Evolutionary conservation across 805 yeast species (phyloP).

Genomic region (Teunomyces pallodes): DNA sequence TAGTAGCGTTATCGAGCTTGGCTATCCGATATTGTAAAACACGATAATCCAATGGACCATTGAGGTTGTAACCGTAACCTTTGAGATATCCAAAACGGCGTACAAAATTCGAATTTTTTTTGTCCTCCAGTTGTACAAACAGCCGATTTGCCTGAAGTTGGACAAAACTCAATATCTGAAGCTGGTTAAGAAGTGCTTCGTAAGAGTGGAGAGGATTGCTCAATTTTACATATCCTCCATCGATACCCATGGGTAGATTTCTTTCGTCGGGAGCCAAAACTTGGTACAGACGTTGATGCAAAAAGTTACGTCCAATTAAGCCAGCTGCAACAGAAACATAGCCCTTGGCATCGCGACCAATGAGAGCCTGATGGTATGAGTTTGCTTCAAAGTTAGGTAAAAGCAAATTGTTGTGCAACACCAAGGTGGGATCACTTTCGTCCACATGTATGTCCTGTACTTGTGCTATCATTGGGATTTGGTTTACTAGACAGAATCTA

Average conservation of each 20-base stretch:
- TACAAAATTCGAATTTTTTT: conserved; percentile 9
- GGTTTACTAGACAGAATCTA: conserved; percentile 16
- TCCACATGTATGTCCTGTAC: conserved; percentile 14
- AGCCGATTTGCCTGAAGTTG: conserved; percentile 16
- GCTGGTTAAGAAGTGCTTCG: conserved; percentile 33
- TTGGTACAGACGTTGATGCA: conserved; percentile 16
- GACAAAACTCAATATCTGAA: conserved; percentile 33
- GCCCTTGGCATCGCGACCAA: conserved; percentile 36
- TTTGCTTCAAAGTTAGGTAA: conserved; percentile 35
- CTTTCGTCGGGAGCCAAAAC: conserved; percentile 10
- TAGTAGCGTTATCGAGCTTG: conserved; percentile 14
- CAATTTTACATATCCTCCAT: conserved; percentile 28
- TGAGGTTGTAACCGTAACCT: conserved; percentile 32
- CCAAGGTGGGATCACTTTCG: conserved; percentile 15
- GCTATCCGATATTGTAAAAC: conserved; percentile 14
- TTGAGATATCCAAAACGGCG: conserved; percentile 24
- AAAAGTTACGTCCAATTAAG: conserved; percentile 32
- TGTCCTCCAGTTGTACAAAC: conserved; percentile 4
- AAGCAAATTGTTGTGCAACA: conserved; percentile 34
- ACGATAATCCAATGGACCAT: conserved; percentile 26
- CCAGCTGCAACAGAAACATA: conserved; percentile 32
- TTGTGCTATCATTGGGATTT: conserved; percentile 17
- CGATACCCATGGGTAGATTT: conserved; percentile 27
- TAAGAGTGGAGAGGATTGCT: conserved; percentile 19
- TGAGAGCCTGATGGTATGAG: conserved; percentile 34